These are phyloP conservation scores for Teratosphaeria destructans DNA, from an alignment of 2,329 filamentous ascomycete genomes.

Conservation along the genomic window DNA sequence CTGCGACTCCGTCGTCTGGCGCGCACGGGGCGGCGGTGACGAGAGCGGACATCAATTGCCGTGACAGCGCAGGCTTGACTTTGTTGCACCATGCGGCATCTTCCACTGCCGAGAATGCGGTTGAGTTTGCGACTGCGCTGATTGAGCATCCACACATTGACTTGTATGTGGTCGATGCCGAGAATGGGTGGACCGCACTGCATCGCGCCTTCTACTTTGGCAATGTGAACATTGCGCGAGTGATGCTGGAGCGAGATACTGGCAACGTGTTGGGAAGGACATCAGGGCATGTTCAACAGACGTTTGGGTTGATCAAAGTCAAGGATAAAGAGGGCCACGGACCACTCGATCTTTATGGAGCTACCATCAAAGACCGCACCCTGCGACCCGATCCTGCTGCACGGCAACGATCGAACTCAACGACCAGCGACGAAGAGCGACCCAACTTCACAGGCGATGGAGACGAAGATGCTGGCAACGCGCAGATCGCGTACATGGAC, in stretches of 20 bases:
- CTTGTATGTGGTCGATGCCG: conserved; percentile 73
- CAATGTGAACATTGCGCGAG: conserved; percentile 74
- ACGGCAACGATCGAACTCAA: conserved; percentile 21
- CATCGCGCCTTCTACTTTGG: conserved; percentile 85
- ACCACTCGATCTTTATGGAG: conserved; percentile 84
- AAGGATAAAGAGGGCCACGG: conserved; percentile 94
- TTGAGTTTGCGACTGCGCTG: conserved; percentile 66
- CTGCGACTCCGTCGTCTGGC: conserved; percentile 35
- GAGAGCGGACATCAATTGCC: conserved; percentile 68
- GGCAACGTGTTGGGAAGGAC: conserved; percentile 54
- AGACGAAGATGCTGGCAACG: conserved; percentile 25
- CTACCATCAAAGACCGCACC: conserved; percentile 73
- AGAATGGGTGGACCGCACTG: conserved; percentile 92
- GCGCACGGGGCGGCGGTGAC: conserved; percentile 37
- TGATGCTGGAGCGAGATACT: conserved; percentile 69
- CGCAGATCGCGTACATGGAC: conserved; percentile 16
- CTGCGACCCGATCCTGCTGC: conserved; percentile 34
- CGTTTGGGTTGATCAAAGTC: conserved; percentile 75
- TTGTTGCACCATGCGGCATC: conserved; percentile 76
- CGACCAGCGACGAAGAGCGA: conserved; percentile 38
- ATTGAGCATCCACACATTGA: conserved; percentile 76
- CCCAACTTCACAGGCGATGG: conserved; percentile 40
- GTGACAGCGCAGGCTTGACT: conserved; percentile 71
- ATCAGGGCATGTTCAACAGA: conserved; percentile 48
- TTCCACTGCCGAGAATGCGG: conserved; percentile 57